Evolutionary conservation across 768 basidiomycete genomes (phyloP).

Genomic region (Lactifluus hygrophoroides): DNA sequence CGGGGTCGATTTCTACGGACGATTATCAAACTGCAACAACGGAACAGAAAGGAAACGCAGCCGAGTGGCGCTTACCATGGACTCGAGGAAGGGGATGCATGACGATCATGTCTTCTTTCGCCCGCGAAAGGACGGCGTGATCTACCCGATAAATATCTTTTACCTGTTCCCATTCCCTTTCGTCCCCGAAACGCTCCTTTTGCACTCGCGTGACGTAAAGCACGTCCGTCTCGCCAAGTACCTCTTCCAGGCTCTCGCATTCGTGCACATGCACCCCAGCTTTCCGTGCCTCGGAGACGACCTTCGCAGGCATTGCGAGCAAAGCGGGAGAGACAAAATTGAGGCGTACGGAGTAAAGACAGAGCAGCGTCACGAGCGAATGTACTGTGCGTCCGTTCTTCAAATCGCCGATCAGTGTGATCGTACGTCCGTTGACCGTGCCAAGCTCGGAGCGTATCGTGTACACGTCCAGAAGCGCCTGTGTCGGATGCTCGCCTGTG

Average conservation of each 20-base stretch:
- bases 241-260: conserved; percentile 85
- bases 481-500: conserved; percentile 94
- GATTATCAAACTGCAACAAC: conserved; percentile 14
- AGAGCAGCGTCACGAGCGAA: conserved; percentile 86
- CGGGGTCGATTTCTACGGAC: conserved; percentile 86
- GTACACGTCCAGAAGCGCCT: conserved; percentile 84
- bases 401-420: conserved; percentile 89
- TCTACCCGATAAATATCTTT: conserved; percentile 91
- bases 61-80: conserved; percentile 47
- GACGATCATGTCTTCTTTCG: conserved; percentile 96
- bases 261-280: conserved; percentile 72
- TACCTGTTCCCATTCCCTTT: conserved; percentile 80
- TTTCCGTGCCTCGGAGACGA: conserved; percentile 76
- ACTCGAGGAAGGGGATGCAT: conserved; percentile 98
- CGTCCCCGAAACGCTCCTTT: conserved; percentile 81
- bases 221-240: conserved; percentile 88
- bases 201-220: conserved; percentile 95
- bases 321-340: conserved; percentile 91
- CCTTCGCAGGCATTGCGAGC: conserved; percentile 81
- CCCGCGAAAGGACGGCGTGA: conserved; percentile 85
- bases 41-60: not conserved
- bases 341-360: conserved; percentile 84
- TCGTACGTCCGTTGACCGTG: conserved; percentile 91
- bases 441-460: conserved; percentile 97
- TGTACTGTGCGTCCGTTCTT: conserved; percentile 98